Evolutionary conservation across 345 rosid genomes (phyloP), one percentile per base, ranked within the genome.

Genomic region (Psidium guajava): DNA sequence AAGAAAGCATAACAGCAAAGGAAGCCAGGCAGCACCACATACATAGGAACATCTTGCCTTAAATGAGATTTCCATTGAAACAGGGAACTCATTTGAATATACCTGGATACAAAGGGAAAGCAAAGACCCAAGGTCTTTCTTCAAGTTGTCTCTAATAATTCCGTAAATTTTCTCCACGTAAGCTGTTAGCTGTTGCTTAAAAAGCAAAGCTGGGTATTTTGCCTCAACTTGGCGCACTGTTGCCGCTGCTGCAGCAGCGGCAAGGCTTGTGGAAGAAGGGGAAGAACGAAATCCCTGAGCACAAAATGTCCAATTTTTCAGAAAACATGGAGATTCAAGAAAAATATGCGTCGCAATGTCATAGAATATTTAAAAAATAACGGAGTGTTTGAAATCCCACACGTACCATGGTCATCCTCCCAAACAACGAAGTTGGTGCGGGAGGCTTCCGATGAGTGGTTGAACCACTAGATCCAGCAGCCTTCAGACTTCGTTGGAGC

Each of bases 131-230:
- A 96, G 90, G 86, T 96, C 99, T 91, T 94, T 96, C 92, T 97
- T 97, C 91, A 97, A 91, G 91, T 96, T 97, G 91, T 97, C 99
- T 83, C 99, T 91, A 85, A 97, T 91, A 86, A 97, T 97, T 86
- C 99, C 99, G 85, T 94, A 97, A 83, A 97, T 97, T 87, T 95
- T 97, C 93, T 97, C 99, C 83, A 97, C 98, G 86, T 94, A 96
- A 9, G 99, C 99, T 36, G 99, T 98, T 85, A 97, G 96, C 90
- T 97, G 99, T 90, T 96, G 99, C 87, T 96, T 97, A 90, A 97
- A 97, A 88, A 97, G 99, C 87, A 97, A 91, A 85, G 99, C 99
- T 47, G 99, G 99, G 87, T 97, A 96, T 89, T 94, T 97, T 10
- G 99, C 99, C 90, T 97, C 99, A 54, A 96, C 98, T 86, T 95